phyloP scores from a whole-genome alignment of 1,284 basidiomycete species.

The Cryptococcus sp. region DNA sequence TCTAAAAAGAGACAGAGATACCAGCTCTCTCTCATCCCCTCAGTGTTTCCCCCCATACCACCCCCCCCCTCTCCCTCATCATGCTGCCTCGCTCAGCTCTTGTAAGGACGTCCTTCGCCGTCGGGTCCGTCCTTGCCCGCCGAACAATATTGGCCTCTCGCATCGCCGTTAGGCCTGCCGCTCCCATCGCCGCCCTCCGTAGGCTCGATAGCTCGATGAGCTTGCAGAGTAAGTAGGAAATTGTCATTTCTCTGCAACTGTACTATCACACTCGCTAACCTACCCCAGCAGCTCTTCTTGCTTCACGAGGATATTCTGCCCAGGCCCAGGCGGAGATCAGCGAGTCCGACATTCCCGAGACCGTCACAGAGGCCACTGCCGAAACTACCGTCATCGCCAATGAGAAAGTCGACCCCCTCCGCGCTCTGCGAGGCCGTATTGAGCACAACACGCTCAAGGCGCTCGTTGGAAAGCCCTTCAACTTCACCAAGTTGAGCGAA shows the following conservation, averaged over 20 bases:
- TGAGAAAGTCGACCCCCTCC: conserved; percentile 46
- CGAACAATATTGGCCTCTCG: conserved; percentile 7
- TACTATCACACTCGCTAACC: background rate
- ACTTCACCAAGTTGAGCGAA: conserved; percentile 69
- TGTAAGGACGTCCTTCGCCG: conserved; percentile 8
- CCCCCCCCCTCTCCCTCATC: background rate
- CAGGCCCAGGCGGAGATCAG: conserved; percentile 13
- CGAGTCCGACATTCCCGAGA: conserved; percentile 16
- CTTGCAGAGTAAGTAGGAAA: background rate
- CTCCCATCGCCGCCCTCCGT: background rate
- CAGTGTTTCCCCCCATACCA: too few relatives aligned
- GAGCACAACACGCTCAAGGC: conserved; percentile 59
- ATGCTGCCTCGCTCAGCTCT: conserved; percentile 19
- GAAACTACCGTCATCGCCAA: conserved; percentile 8
- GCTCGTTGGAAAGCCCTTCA: conserved; percentile 66
- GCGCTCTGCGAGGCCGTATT: conserved; percentile 52
- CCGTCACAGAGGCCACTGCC: background rate
- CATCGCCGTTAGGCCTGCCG: background rate
- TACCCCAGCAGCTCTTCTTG: conserved; percentile 8
- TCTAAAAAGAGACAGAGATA: background rate
- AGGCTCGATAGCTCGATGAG: background rate
- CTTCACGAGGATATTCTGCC: conserved; percentile 18
- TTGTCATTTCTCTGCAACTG: background rate
- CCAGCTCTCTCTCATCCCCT: background rate
- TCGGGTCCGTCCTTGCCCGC: conserved; percentile 9